Base-by-base conservation (phyloP, 1,284 basidiomycete genomes). In the Clitocybe nebularis region DNA sequence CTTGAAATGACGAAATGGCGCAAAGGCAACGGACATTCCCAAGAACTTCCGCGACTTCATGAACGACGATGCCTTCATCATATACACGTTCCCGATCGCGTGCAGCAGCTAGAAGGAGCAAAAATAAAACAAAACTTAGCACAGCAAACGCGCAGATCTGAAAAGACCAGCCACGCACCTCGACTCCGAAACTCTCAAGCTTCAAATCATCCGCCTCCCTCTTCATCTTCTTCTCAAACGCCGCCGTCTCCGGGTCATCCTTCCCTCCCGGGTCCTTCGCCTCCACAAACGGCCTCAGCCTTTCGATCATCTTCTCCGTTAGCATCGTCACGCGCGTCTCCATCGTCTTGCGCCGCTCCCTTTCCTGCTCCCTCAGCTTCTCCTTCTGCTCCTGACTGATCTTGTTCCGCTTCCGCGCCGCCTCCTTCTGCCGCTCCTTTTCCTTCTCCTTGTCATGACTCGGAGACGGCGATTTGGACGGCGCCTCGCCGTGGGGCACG, bases 161-260 rank as follows among this genome's bases (percentile, higher is more conserved):
- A 24, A 49, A 25, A 28, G 49, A 44, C 37, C 39, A 39, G 44
- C 11, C 17, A 62, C 67, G 9, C 51, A 94, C 85, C 79, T 98
- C 95, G 30, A 99, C 84, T 44, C 96, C 96, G 63, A 99, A 99
- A 52, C 92, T 95, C 71, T 99, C 96, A 45, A 98, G 68, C 72
- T 98, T 99, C 57, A 99, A 64, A 69, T 99, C 96, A 51, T 97
- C 93, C 1, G 92, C 93, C 64, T 99, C 96, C 33, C 79, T 72
- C 58, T 69, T 76, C 64, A 97, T 90, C 63, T 76, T 81, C 41
- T 75, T 72, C 62, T 89, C 83, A 59, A 94, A 95, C 14, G 74
- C 72, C 45, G 66, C 63, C 4, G 89, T 91, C 69, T 98, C 95
- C 0, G 82, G 69, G 59, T 98, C 95, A 45, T 88, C 84, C 50